Evolutionary conservation across 2,329 filamentous ascomycete genomes (phyloP).

Genomic region (Ploettnerulaceae sp.): DNA sequence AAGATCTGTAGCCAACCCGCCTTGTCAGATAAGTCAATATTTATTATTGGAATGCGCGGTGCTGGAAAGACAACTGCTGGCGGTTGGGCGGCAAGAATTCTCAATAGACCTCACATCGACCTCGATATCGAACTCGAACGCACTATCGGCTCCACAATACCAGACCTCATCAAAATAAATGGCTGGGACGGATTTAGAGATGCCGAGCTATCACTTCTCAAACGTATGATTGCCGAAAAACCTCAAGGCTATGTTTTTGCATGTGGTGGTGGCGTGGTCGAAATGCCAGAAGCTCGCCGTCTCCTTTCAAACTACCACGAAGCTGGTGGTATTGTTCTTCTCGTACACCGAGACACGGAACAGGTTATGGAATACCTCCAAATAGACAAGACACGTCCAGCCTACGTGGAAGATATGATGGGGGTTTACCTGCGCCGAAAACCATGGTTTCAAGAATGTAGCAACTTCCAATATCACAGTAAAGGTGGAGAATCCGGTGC

Average conservation of each 20-base stretch:
- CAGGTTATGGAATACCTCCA: constrained; percentile 85
- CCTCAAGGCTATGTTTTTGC: constrained; percentile 78
- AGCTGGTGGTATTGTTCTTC: constrained; percentile 75
- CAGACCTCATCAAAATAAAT: constrained; percentile 69
- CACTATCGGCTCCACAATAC: constrained; percentile 69
- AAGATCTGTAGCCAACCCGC: constrained; percentile 35
- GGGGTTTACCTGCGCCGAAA: constrained; percentile 85
- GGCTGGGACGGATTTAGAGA: constrained; percentile 89
- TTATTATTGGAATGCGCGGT: constrained; percentile 95
- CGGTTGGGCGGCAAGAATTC: constrained; percentile 71
- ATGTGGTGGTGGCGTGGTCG: constrained; percentile 90
- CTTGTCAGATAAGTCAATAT: constrained; percentile 61
- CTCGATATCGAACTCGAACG: constrained; percentile 83
- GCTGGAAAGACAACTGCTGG: constrained; percentile 95
- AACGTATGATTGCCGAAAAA: constrained; percentile 68
- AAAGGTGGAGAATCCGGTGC: constrained; percentile 46
- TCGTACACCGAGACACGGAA: constrained; percentile 82
- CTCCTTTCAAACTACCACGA: constrained; percentile 69
- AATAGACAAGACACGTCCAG: constrained; percentile 83
- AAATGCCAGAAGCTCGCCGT: constrained; percentile 73
- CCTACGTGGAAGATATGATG: constrained; percentile 89
- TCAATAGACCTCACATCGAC: constrained; percentile 77
- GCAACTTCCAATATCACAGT: constrained; percentile 90
- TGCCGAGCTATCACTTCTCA: constrained; percentile 70
- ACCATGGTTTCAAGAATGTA: constrained; percentile 87